Evolutionary conservation across 1,139 yeast genomes (phyloP).

Genomic region (Suhomyces guaymorum): DNA sequence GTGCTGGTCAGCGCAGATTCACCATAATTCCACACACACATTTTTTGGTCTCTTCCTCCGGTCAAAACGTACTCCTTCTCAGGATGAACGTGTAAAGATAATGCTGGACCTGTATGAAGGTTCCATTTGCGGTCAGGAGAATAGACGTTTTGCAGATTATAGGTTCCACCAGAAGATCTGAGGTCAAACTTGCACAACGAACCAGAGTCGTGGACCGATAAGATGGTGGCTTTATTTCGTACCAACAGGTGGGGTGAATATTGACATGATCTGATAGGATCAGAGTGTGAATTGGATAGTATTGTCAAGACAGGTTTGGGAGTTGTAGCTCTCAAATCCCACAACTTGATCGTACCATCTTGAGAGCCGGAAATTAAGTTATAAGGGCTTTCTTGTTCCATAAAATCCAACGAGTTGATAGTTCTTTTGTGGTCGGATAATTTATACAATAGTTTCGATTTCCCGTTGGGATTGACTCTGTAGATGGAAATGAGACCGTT

Average conservation of each 20-base stretch:
- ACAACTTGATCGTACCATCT: conserved; percentile 82
- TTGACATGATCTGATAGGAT: conserved; percentile 64
- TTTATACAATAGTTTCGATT: conserved; percentile 42
- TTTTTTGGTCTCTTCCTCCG: conserved; percentile 88
- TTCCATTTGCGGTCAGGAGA: conserved; percentile 72
- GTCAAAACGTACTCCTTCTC: conserved; percentile 78
- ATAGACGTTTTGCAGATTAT: conserved; percentile 24
- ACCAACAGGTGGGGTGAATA: conserved; percentile 52
- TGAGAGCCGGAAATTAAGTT: conserved; percentile 82
- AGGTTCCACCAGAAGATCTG: conserved; percentile 34
- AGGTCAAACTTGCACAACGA: conserved; percentile 82
- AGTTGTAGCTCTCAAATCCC: conserved; percentile 72
- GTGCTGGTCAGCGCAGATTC: conserved; percentile 36
- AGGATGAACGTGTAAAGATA: conserved; percentile 88
- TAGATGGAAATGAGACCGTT: conserved; percentile 40
- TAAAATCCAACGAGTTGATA: conserved; percentile 76
- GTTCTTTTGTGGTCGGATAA: conserved; percentile 77
- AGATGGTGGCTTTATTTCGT: conserved; percentile 35
- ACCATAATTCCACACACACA: conserved; percentile 73
- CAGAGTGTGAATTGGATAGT: conserved; percentile 54
- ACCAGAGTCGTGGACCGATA: conserved; percentile 86
- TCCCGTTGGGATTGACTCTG: conserved; percentile 37
- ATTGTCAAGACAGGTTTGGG: conserved; percentile 49
- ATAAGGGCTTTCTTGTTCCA: conserved; percentile 50
- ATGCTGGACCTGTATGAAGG: conserved; percentile 91